phyloP scores from a whole-genome alignment of 768 basidiomycete genomes.

The Wakefieldia striispora region DNA sequence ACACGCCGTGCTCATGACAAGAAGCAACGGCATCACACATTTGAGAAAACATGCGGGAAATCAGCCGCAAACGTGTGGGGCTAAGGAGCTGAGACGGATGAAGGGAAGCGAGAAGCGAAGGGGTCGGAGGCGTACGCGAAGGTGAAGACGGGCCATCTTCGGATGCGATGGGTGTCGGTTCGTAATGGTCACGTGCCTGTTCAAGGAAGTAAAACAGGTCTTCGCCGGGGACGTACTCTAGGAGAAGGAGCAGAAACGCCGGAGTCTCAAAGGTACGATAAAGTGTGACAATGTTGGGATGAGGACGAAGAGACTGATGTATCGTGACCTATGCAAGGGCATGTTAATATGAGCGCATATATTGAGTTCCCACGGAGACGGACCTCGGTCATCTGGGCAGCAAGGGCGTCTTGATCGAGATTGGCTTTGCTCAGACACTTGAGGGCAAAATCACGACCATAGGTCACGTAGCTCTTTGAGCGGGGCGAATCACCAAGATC shows the following conservation, averaged over 20 bases:
- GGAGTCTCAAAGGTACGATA: constrained; percentile 91
- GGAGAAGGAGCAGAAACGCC: constrained; percentile 85
- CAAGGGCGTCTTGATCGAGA: constrained; percentile 83
- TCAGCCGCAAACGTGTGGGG: constrained; percentile 83
- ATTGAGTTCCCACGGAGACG: constrained; percentile 19
- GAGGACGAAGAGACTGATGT: constrained; percentile 86
- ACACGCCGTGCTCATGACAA: constrained; percentile 88
- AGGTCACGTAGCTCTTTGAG: constrained; percentile 41
- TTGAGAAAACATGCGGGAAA: constrained; percentile 96
- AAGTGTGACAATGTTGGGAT: constrained; percentile 93
- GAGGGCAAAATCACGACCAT: constrained; percentile 88
- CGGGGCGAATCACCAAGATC: constrained; percentile 45
- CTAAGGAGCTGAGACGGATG: constrained; percentile 81
- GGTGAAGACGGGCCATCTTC: constrained; percentile 22
- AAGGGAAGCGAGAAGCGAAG: constrained; percentile 82
- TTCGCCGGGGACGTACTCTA: constrained; percentile 96
- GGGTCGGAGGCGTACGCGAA: constrained; percentile 86
- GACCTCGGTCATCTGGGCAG: constrained; percentile 90
- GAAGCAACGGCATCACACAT: constrained; percentile 98
- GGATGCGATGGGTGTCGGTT: constrained; percentile 39
- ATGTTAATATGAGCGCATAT: constrained; percentile 9
- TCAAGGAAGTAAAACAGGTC: constrained; percentile 98
- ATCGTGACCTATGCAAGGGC: constrained; percentile 67
- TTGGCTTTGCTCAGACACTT: constrained; percentile 96
- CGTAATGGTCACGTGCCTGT: constrained; percentile 87